These are phyloP conservation scores for Arxiozyma bovina DNA, from an alignment of 1,139 yeast genomes.

Conservation along the genomic window DNA sequence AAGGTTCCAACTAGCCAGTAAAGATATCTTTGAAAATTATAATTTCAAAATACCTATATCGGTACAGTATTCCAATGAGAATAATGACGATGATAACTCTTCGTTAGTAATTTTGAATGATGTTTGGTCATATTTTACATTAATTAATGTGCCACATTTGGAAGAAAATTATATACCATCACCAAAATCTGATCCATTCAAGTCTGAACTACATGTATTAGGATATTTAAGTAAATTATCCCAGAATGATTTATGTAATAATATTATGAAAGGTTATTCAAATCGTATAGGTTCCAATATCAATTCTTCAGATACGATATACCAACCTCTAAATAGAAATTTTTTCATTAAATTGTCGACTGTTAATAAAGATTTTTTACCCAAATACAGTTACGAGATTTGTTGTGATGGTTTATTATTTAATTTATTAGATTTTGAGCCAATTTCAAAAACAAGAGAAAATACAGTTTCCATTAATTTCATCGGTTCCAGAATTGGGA, in stretches of 20 bases:
- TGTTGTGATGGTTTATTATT: constrained; percentile 45
- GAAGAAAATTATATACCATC: constrained; percentile 68
- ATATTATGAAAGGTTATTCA: constrained; percentile 45
- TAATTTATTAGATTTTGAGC: constrained; percentile 14
- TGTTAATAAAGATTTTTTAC: constrained; percentile 15
- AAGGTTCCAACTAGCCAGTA: constrained; percentile 65
- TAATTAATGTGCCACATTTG: constrained; percentile 53
- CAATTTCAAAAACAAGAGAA: neutral
- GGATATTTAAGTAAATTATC: constrained; percentile 39
- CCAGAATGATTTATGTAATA: constrained; percentile 39
- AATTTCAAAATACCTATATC: constrained; percentile 25
- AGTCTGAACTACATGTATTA: constrained; percentile 46
- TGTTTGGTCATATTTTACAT: constrained; percentile 48
- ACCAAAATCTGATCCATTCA: constrained; percentile 51
- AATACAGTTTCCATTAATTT: constrained; percentile 6
- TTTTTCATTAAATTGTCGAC: constrained; percentile 29
- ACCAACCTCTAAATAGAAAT: constrained; percentile 31
- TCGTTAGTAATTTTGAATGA: neutral
- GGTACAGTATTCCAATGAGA: constrained; percentile 25
- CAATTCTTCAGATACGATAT: constrained; percentile 37
- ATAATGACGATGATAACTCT: neutral
- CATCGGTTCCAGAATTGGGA: neutral
- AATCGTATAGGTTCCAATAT: constrained; percentile 53
- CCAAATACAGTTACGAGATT: constrained; percentile 33
- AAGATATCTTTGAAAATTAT: constrained; percentile 37